Base-by-base conservation (phyloP, 371 early-diverging fungal genomes). In the Rhizopus delemar region DNA sequence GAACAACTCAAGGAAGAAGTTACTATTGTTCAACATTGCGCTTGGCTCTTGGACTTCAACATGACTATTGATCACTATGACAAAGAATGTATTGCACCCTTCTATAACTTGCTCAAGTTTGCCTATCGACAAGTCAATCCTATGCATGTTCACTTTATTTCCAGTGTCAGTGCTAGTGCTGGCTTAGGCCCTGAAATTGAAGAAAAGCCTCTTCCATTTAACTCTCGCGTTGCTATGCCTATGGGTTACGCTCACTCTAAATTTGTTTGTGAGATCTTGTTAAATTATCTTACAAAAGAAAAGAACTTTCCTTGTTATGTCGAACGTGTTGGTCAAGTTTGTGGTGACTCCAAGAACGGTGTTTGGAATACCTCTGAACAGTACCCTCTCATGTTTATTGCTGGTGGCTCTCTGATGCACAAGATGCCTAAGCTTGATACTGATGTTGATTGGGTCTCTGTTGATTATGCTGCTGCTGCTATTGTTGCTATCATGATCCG, bases 191-290 rank as follows among this genome's bases (percentile, higher is more conserved):
- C 32, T 4, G 33, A 22, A 6, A 46, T 78, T 8, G 46, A 56
- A 3, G 81, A 81, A 36, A 36, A 52, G 3, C 61, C 60, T 8
- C 32, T 71, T 0, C 69, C 67, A 22, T 32, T 70, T 5, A 63
- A 77, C 35, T 51, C 72, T 13, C 58, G 55, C 35, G 63, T 69
- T 22, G 41, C 64, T n/a, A 69, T 72, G 64, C 68, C 75, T 8
- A 73, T 73, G 65, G 78, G 81, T 2, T 81, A 77, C 39, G 68
- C 63, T 6, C 73, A 75, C 4, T 72, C 73, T 31, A 81, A 81
- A 43, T 74, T 68, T 38, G 61, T 81, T 45, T 61, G 66, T 29
- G 77, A 81, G 38, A 57, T 56, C 4, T 49, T 81, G 22, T 57
- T 70, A 2, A 33, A 66, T 13, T 69, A 67, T 39, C 57, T 71